These are phyloP conservation scores for Micractinium sp. DNA, from an alignment of 139 green algal genomes.

Conservation along the genomic window DNA sequence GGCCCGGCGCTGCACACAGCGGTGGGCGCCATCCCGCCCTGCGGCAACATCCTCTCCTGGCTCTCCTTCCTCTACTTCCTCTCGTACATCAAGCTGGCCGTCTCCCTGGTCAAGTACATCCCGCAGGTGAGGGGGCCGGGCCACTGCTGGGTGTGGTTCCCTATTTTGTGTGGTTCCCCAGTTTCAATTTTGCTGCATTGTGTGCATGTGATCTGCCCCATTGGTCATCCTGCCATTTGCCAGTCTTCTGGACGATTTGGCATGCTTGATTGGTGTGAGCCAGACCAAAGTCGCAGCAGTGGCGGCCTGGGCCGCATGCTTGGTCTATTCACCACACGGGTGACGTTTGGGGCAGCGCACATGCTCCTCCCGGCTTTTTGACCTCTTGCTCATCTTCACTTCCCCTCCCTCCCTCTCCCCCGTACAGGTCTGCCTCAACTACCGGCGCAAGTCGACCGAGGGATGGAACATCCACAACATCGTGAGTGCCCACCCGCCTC, in stretches of 20 bases:
- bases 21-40: neutral
- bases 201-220: no score
- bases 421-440: conserved; percentile 61
- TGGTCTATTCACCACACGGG: no score
- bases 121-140: conserved; percentile 61
- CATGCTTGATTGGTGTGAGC: no score
- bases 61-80: conserved; percentile 63
- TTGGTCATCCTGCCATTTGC: no score
- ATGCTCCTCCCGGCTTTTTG: no score
- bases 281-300: no score
- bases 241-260: no score
- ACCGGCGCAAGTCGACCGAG: conserved; percentile 52
- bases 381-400: no score
- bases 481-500: no score
- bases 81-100: conserved; percentile 62
- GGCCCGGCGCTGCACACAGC: neutral
- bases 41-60: conserved; percentile 34
- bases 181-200: no score
- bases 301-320: no score
- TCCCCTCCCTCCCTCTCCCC: neutral
- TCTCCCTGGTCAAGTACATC: conserved; percentile 73
- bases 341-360: no score
- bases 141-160: neutral
- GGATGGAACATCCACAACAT: conserved; percentile 55
- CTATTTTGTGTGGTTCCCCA: neutral